Percentiles rank a stretch among this genome's conserved stretches.
These are phyloP conservation scores for Colletotrichum sp. DNA, from an alignment of 2,329 filamentous ascomycete genomes.

Conservation along the genomic window DNA sequence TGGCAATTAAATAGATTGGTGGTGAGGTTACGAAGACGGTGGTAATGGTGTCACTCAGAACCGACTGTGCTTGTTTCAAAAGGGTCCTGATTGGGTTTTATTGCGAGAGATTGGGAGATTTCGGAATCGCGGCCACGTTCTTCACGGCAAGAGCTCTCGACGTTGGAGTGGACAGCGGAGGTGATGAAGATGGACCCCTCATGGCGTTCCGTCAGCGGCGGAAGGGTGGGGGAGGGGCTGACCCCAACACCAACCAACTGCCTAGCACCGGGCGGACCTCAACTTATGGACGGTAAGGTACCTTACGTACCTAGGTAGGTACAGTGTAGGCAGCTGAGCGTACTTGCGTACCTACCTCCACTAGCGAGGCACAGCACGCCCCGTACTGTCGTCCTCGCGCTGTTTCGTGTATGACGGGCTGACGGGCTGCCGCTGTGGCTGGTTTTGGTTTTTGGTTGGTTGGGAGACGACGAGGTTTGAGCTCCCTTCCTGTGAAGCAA, in stretches of 20 bases:
- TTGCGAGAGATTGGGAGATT: neutral
- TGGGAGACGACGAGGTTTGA: neutral
- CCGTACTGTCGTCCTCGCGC: neutral
- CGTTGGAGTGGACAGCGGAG: neutral
- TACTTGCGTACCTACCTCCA: neutral
- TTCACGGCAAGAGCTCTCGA: neutral
- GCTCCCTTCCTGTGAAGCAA: neutral
- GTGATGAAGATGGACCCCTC: neutral
- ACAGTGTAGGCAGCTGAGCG: neutral
- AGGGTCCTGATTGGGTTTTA: neutral
- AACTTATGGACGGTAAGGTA: too few relatives aligned
- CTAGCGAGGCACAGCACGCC: neutral
- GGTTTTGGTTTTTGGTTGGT: neutral
- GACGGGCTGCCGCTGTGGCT: neutral
- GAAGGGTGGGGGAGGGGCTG: slow-evolving; percentile 20
- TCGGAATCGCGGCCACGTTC: neutral
- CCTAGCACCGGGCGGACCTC: neutral
- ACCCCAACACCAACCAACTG: neutral
- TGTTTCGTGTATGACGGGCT: neutral
- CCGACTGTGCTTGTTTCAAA: neutral
- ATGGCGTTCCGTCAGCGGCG: slow-evolving; percentile 3
- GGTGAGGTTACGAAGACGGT: neutral
- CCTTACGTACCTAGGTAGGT: neutral
- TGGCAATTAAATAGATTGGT: neutral
- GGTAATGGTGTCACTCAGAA: neutral